These are phyloP conservation scores for Pseudotulostoma volvatum DNA, from an alignment of 495 filamentous ascomycete species.

Conservation along the genomic window DNA sequence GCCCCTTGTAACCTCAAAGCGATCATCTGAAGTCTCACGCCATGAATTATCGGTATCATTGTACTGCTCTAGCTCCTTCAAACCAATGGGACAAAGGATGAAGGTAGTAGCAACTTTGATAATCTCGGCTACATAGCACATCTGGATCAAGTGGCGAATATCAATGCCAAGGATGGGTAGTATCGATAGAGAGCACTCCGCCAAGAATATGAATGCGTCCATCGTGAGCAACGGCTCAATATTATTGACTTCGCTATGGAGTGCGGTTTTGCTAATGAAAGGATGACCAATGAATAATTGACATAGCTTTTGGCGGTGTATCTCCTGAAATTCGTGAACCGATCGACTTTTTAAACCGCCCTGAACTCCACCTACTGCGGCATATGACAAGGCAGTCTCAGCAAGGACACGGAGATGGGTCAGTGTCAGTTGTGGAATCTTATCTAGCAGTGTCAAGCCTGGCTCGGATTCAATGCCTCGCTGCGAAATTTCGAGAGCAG, in stretches of 20 bases:
- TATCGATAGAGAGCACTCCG: conserved; percentile 52
- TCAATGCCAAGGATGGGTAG: conserved; percentile 57
- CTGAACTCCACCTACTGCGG: conserved; percentile 52
- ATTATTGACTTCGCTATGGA: conserved; percentile 29
- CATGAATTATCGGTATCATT: conserved; percentile 18
- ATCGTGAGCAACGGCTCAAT: conserved; percentile 53
- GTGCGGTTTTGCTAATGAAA: conserved; percentile 18
- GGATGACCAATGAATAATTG: conserved; percentile 56
- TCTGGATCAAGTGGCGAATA: conserved; percentile 63
- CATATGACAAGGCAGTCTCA: conserved; percentile 75
- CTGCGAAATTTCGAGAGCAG: conserved; percentile 81
- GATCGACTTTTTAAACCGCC: conserved; percentile 38
- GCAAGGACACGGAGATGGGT: conserved; percentile 82
- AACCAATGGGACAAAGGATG: conserved; percentile 25
- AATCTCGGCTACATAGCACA: conserved; percentile 87
- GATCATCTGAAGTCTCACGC: conserved; percentile 16
- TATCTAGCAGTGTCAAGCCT: conserved; percentile 64
- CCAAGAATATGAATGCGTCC: conserved; percentile 80
- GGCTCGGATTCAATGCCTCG: conserved; percentile 66
- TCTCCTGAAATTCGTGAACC: conserved; percentile 48
- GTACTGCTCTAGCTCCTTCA: conserved; percentile 22
- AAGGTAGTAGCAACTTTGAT: conserved; percentile 49
- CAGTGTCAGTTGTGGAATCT: conserved; percentile 61
- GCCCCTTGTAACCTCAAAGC: conserved; percentile 16
- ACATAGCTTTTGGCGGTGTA: conserved; percentile 55